Base-by-base conservation (phyloP, 2,329 filamentous ascomycete species). In the Rachicladosporium sp. region DNA sequence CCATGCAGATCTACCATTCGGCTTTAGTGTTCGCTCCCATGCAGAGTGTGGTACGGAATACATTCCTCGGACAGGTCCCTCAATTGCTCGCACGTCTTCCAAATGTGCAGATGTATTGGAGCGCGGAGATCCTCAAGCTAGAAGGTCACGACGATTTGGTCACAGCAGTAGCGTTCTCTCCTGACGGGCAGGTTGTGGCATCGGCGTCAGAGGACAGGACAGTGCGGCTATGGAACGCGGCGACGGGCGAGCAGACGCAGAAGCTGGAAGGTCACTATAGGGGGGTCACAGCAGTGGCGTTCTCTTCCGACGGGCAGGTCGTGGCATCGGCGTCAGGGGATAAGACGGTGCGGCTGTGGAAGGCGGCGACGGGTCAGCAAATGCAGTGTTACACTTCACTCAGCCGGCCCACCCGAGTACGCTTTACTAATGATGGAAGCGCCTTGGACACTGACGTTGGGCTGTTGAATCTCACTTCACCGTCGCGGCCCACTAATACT, bases 1-100 rank as follows among this genome's bases (percentile, higher is more conserved):
- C 61, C 8, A 55, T 64, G 15, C 58, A 64, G 44, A 33, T 57
- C 10, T 63, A 64, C 43, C 49, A 11, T 15, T 54, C 53, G 7
- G 60, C 54, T 4, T 42, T 63, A 1, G 33, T 57, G 10, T 64
- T 62, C 41, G 43, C 47, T 15, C 59, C 59, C 15, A 36, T 31
- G 39, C 38, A 13, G 9, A 55, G 50, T 36, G 41, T 53, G 9
- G 43, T 61, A 19, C 44, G 51, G 36, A 46, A 46, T 27, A 35
- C 36, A 4, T 60, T 56, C 45, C 7, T 39, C 19, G 15, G 35
- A 19, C 29, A 48, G 9, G 29, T 53, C 7, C 43, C 50, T 7
- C 15, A 33, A 29, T 50, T 45, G 43, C 46, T 55, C 8, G 8
- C 31, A 10, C 21, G 12, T 12, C 29, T 19, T 13, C 38, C 48